Percentiles rank a stretch among this genome's conserved stretches.
Evolutionary conservation across 169 alveolate species (phyloP).

Genomic region (Miamiensis avidus): DNA sequence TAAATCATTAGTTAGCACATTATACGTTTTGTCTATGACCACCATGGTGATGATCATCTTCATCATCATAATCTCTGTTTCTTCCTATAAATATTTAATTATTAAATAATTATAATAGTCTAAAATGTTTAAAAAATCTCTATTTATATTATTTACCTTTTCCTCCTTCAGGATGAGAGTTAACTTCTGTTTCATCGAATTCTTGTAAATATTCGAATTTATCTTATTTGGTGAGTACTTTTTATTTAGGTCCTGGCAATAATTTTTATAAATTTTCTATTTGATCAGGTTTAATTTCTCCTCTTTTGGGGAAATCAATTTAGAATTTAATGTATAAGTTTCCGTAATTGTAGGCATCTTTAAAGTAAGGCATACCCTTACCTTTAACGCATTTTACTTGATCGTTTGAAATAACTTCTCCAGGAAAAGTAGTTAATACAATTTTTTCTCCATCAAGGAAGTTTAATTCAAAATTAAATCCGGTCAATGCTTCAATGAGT

Average conservation of each 20-base stretch:
- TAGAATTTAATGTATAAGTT: conserved; percentile 93
- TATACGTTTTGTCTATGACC: background rate
- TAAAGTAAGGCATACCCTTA: conserved; percentile 96
- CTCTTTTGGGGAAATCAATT: conserved; percentile 91
- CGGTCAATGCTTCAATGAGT: conserved; percentile 94
- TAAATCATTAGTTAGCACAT: background rate
- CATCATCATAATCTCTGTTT: background rate
- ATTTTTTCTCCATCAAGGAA: conserved; percentile 93
- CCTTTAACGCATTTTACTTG: conserved; percentile 90
- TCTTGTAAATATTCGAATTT: background rate
- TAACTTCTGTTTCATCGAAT: background rate
- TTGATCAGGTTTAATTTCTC: background rate
- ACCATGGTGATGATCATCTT: background rate
- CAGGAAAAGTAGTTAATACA: conserved; percentile 66
- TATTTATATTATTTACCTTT: too few species aligned
- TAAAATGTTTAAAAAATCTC: too few species aligned
- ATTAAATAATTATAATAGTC: too few species aligned
- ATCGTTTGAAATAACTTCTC: conserved; percentile 91
- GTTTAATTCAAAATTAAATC: conserved; percentile 89
- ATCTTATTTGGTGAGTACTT: background rate
- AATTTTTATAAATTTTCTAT: too few species aligned
- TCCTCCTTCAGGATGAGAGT: background rate
- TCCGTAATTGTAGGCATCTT: conserved; percentile 93
- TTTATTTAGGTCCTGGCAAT: background rate
- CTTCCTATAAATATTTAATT: background rate